Percentiles rank a stretch among this genome's conserved stretches.
Conservation (phyloP, 768 basidiomycete species). For the Trametes cingulata region DNA sequence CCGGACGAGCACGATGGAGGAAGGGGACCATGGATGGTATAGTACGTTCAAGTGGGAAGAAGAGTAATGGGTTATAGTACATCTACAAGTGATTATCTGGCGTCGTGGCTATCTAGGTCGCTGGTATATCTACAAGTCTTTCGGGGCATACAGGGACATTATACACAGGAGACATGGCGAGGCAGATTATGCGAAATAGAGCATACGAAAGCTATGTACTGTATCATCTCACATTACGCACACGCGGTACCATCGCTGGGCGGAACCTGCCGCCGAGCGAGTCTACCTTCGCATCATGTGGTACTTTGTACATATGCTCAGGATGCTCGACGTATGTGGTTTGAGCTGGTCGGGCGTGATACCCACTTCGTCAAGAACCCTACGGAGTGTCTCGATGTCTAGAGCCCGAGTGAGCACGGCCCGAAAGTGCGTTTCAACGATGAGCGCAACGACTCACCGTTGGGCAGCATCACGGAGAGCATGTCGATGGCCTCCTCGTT, state of each 20-base stretch:
- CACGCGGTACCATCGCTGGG: too few species aligned
- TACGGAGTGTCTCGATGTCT: slow-evolving; percentile 9
- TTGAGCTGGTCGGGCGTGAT: background rate
- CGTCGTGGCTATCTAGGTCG: too few species aligned
- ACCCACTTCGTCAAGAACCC: background rate
- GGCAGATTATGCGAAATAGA: too few species aligned
- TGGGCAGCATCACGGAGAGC: slow-evolving; percentile 2
- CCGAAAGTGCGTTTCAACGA: background rate
- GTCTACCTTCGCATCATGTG: slow-evolving; percentile 1
- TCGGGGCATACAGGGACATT: background rate
- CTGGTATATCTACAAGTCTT: too few species aligned
- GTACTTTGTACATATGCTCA: slow-evolving; percentile 11
- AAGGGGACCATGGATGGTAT: slow-evolving; percentile 33
- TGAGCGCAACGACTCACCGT: background rate
- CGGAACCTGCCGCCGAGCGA: background rate
- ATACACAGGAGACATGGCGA: background rate
- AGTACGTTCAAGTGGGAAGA: slow-evolving; percentile 33
- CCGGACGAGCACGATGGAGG: slow-evolving; percentile 23
- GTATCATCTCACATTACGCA: too few species aligned
- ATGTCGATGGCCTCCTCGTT: background rate
- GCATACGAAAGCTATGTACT: background rate
- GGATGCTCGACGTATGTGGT: background rate
- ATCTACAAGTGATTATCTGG: too few species aligned
- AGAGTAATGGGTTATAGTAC: background rate
- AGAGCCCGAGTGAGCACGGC: background rate